Percentiles rank a stretch among this genome's conserved stretches.
phyloP scores from a whole-genome alignment of 768 basidiomycete species.

The Tephrocybe sp. region DNA sequence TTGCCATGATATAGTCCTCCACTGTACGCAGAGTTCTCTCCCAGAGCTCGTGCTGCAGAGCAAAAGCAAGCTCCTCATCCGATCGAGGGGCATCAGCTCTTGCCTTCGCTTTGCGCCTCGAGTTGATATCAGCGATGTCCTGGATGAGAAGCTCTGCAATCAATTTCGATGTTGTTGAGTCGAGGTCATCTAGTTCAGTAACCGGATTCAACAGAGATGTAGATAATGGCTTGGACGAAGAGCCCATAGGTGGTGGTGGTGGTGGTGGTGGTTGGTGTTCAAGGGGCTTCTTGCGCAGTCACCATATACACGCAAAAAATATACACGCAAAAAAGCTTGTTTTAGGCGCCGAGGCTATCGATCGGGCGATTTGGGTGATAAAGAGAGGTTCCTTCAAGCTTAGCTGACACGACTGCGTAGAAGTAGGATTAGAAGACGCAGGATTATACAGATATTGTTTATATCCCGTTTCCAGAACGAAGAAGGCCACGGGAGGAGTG shows the following conservation, averaged over 20 bases:
- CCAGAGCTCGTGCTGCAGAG: constrained; percentile 10
- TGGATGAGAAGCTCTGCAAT: constrained; percentile 9
- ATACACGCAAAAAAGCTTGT: too few relatives aligned
- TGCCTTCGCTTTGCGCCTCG: constrained; percentile 19
- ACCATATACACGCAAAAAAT: neutral
- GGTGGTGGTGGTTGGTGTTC: neutral
- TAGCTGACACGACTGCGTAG: too few relatives aligned
- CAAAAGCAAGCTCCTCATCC: constrained; percentile 19
- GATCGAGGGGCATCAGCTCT: constrained; percentile 16
- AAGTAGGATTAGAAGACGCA: too few relatives aligned
- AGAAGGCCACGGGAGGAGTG: too few relatives aligned
- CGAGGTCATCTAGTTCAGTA: constrained; percentile 2
- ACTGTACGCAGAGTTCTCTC: constrained; percentile 6
- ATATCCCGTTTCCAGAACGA: too few relatives aligned
- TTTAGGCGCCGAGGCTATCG: too few relatives aligned
- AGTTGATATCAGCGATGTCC: constrained; percentile 12
- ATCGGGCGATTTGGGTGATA: too few relatives aligned
- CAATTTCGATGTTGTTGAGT: constrained; percentile 9
- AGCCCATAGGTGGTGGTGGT: constrained; percentile 2
- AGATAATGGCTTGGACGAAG: constrained; percentile 1
- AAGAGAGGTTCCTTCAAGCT: too few relatives aligned
- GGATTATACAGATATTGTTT: too few relatives aligned
- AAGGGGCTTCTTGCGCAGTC: neutral
- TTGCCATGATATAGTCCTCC: constrained; percentile 14
- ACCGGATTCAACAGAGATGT: neutral